A percentile compares a stretch with the other conserved stretches of the same genome.
These are phyloP conservation scores for Effrenium voratum DNA, from an alignment of 73 alveolate species.

Conservation along the genomic window DNA sequence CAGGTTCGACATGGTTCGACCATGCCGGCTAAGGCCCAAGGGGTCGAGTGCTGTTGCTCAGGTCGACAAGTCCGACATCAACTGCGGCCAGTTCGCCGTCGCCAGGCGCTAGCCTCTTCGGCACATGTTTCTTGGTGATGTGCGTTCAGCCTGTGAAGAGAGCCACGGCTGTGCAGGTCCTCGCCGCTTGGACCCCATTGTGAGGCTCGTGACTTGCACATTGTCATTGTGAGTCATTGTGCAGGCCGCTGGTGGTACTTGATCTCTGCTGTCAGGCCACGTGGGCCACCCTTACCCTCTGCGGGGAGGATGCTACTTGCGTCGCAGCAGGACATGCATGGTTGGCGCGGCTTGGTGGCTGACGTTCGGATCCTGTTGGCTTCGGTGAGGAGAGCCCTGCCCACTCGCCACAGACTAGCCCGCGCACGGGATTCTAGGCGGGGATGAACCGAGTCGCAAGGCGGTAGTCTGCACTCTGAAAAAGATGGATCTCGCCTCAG, in stretches of 20 bases:
- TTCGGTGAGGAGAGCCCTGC: too few relatives aligned
- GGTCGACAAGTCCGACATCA: constrained; percentile 44
- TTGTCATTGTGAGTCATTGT: not conserved
- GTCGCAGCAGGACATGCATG: constrained; percentile 28
- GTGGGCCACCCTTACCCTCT: constrained; percentile 84
- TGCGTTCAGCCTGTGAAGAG: not conserved
- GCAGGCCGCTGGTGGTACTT: not conserved
- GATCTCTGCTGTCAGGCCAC: constrained; percentile 12
- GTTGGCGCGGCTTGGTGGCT: too few relatives aligned
- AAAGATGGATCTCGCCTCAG: too few relatives aligned
- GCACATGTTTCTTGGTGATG: not conserved
- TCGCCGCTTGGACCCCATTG: constrained; percentile 48
- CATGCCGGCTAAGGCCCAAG: not conserved
- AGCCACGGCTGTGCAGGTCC: constrained; percentile 16
- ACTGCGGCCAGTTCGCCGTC: constrained; percentile 33
- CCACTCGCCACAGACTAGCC: too few relatives aligned
- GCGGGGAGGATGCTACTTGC: constrained; percentile 58
- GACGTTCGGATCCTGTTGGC: too few relatives aligned
- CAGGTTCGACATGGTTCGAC: not conserved
- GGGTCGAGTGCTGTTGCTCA: not conserved
- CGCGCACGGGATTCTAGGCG: too few relatives aligned
- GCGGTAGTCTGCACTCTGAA: too few relatives aligned
- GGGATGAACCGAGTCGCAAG: too few relatives aligned
- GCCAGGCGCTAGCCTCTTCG: not conserved
- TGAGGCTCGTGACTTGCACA: not conserved